A percentile compares a stretch with the other conserved stretches of the same genome.
These are phyloP conservation scores for Aspergillus taichungensis DNA, from an alignment of 495 filamentous ascomycete genomes.

Conservation along the genomic window DNA sequence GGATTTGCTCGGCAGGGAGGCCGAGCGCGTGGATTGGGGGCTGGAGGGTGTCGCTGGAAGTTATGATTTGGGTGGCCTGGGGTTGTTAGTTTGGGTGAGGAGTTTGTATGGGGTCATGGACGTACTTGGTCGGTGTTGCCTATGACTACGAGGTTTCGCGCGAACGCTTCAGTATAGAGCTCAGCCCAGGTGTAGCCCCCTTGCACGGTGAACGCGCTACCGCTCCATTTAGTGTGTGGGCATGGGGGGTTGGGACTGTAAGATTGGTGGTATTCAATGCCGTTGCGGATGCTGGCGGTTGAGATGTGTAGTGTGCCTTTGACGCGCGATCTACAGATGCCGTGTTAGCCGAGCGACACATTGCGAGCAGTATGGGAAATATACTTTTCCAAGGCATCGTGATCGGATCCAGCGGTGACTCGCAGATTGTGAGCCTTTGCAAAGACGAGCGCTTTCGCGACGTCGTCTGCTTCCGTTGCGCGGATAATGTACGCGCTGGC, in stretches of 20 bases:
- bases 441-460: slow-evolving; percentile 23
- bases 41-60: too few species aligned
- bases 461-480: slow-evolving; percentile 11
- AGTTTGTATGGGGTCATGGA: background rate
- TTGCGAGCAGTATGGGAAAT: slow-evolving; percentile 24
- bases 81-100: background rate
- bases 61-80: too few species aligned
- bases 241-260: background rate
- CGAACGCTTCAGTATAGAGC: slow-evolving; percentile 13
- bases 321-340: slow-evolving; percentile 33
- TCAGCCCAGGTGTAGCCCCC: slow-evolving; percentile 22
- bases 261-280: slow-evolving; percentile 13
- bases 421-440: too few species aligned
- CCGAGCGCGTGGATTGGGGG: background rate
- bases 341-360: too few species aligned
- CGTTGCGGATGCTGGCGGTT: slow-evolving; percentile 16
- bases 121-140: slow-evolving; percentile 11
- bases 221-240: slow-evolving; percentile 4
- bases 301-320: slow-evolving; percentile 22
- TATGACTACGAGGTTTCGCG: slow-evolving; percentile 15
- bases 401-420: too few species aligned
- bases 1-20: background rate
- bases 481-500: slow-evolving; percentile 10
- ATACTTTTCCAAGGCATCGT: too few species aligned
- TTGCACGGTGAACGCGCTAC: slow-evolving; percentile 18